phyloP scores from a whole-genome alignment of 108 stramenopile species.

The Schizochytrium sp. region DNA sequence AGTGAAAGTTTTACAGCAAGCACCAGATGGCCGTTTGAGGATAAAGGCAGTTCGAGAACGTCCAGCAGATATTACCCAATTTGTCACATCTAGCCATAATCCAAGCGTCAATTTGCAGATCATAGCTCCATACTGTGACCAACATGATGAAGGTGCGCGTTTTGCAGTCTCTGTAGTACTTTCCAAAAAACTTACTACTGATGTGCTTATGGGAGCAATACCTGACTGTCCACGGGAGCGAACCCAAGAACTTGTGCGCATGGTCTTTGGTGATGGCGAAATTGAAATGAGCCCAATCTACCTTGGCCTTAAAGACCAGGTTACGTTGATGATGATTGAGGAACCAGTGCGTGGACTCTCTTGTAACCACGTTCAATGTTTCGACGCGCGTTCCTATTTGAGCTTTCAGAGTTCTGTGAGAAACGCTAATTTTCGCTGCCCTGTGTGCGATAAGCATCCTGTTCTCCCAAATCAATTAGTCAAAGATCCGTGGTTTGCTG shows the following conservation, averaged over 20 bases:
- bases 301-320: background rate
- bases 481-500: background rate
- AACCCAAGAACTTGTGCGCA: background rate
- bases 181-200: background rate
- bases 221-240: background rate
- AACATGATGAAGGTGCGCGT: background rate
- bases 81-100: background rate
- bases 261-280: constrained; percentile 36
- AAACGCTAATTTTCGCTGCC: constrained; percentile 8
- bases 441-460: background rate
- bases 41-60: constrained; percentile 20
- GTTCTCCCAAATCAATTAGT: background rate
- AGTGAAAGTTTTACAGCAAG: background rate
- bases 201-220: background rate
- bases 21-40: background rate
- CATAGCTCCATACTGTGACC: background rate
- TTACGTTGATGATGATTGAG: background rate
- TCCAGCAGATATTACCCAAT: background rate
- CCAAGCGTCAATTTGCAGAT: background rate
- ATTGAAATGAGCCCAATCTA: constrained; percentile 7
- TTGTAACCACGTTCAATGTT: constrained; percentile 15
- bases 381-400: background rate
- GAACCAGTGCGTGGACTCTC: background rate
- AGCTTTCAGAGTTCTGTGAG: background rate
- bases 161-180: constrained; percentile 11